Conservation (phyloP, 352 stramenopile genomes). For the Globisporangium abappressorium region DNA sequence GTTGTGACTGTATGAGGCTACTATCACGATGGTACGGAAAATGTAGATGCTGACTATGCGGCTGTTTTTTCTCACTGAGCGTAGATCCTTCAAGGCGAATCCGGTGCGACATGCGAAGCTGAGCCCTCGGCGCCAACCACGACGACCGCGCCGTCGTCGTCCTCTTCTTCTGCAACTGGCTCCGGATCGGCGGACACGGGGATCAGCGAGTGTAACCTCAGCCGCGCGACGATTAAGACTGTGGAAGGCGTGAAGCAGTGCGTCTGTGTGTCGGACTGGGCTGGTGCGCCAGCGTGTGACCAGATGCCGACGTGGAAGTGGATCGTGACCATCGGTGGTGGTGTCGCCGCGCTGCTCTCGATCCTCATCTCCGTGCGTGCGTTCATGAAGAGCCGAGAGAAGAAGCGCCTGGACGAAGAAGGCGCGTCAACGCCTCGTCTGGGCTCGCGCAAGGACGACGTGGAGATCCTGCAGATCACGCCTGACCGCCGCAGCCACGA, state of each 20-base stretch:
- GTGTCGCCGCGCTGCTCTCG: slow-evolving; percentile 52
- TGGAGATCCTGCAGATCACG: slow-evolving; percentile 24
- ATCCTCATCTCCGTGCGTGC: slow-evolving; percentile 55
- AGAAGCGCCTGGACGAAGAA: slow-evolving; percentile 19
- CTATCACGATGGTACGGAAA: not conserved
- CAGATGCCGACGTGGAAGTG: slow-evolving; percentile 64
- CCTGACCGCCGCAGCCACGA: slow-evolving; percentile 19
- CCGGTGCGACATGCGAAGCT: slow-evolving; percentile 14
- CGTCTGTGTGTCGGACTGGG: slow-evolving; percentile 66
- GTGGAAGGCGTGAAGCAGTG: slow-evolving; percentile 43
- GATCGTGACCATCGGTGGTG: slow-evolving; percentile 56
- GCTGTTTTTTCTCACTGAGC: not conserved
- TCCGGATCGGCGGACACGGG: slow-evolving; percentile 20
- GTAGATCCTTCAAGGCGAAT: slow-evolving; percentile 10
- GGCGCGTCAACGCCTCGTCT: slow-evolving; percentile 7
- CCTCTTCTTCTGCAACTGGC: slow-evolving; percentile 11
- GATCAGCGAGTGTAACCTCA: slow-evolving; percentile 42
- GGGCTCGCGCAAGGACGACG: slow-evolving; percentile 21
- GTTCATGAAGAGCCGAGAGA: slow-evolving; percentile 42
- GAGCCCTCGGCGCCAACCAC: slow-evolving; percentile 9
- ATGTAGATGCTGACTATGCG: not conserved
- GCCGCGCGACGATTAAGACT: slow-evolving; percentile 45
- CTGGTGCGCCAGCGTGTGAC: slow-evolving; percentile 47
- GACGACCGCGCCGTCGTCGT: slow-evolving; percentile 3
- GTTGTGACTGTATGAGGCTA: not conserved